Conservation (phyloP, 78 protist genomes). For the Dictyostelium brefeldianum region DNA sequence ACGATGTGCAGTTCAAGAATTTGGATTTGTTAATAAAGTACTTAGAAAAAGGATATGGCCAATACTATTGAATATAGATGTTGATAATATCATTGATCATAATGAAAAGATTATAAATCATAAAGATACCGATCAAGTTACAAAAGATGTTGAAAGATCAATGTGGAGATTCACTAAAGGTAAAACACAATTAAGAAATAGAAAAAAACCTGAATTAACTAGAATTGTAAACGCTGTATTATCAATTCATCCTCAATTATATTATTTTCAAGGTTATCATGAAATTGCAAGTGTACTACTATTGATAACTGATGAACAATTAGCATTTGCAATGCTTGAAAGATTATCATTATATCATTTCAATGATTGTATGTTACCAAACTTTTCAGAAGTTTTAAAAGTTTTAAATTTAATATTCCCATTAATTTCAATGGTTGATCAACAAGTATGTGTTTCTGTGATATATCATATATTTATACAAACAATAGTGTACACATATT, state of each 20-base stretch:
- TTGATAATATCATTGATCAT: slow-evolving; percentile 19
- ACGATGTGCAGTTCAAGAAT: slow-evolving; percentile 38
- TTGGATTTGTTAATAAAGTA: slow-evolving; percentile 61
- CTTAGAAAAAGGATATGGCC: slow-evolving; percentile 61
- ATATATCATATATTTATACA: not conserved
- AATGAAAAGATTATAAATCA: slow-evolving; percentile 35
- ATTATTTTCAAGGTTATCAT: slow-evolving; percentile 83
- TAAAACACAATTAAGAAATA: slow-evolving; percentile 61
- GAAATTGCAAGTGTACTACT: slow-evolving; percentile 76
- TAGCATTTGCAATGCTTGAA: slow-evolving; percentile 76
- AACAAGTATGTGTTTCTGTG: not conserved
- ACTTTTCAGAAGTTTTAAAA: slow-evolving; percentile 45
- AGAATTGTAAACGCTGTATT: slow-evolving; percentile 69
- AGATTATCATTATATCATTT: slow-evolving; percentile 69
- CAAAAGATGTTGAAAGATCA: slow-evolving; percentile 84
- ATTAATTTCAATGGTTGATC: slow-evolving; percentile 27
- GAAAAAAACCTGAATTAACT: slow-evolving; percentile 67
- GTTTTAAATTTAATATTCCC: slow-evolving; percentile 52
- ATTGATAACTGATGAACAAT: slow-evolving; percentile 56
- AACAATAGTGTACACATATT: not conserved
- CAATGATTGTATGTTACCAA: slow-evolving; percentile 56
- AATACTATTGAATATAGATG: slow-evolving; percentile 35
- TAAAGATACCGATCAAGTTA: slow-evolving; percentile 78
- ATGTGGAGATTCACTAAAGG: slow-evolving; percentile 84
- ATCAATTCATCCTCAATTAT: slow-evolving; percentile 41